These are phyloP conservation scores for Candida frijolesensis DNA, from an alignment of 1,139 yeast species.

Conservation along the genomic window DNA sequence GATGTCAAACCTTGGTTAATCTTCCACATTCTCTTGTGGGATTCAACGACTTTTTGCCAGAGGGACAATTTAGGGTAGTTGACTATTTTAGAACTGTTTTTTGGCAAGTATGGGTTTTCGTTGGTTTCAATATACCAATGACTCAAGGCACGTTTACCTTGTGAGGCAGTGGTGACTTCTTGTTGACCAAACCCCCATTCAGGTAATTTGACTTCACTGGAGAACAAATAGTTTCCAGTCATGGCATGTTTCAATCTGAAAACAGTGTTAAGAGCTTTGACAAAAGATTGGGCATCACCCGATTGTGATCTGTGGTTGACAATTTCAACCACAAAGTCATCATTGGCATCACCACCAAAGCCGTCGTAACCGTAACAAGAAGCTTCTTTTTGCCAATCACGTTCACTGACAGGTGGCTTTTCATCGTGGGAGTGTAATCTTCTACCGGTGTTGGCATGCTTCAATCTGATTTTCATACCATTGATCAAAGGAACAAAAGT, in stretches of 20 bases:
- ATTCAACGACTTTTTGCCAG: slow-evolving; percentile 71
- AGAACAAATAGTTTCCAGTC: slow-evolving; percentile 87
- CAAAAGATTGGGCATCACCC: slow-evolving; percentile 60
- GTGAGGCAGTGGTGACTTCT: slow-evolving; percentile 90
- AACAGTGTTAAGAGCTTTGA: slow-evolving; percentile 80
- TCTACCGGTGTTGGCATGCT: slow-evolving; percentile 67
- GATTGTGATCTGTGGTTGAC: slow-evolving; percentile 58
- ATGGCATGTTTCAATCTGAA: slow-evolving; percentile 88
- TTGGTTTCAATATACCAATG: slow-evolving; percentile 91
- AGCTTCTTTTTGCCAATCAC: slow-evolving; percentile 96
- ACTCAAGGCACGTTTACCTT: slow-evolving; percentile 73
- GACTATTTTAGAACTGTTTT: slow-evolving; percentile 31
- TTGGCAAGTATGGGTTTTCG: slow-evolving; percentile 38
- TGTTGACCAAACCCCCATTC: slow-evolving; percentile 97
- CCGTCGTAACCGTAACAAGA: slow-evolving; percentile 91
- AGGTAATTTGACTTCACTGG: slow-evolving; percentile 84
- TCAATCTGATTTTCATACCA: slow-evolving; percentile 79
- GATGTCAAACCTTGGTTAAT: slow-evolving; percentile 84
- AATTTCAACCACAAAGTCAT: slow-evolving; percentile 90
- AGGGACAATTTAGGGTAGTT: slow-evolving; percentile 67
- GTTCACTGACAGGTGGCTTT: slow-evolving; percentile 88
- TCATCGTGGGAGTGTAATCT: slow-evolving; percentile 96
- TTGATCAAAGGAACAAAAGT: slow-evolving; percentile 66
- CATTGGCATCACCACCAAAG: slow-evolving; percentile 93
- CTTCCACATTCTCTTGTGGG: slow-evolving; percentile 89